Evolutionary conservation across 176 grass and related monocot species (phyloP).

Genomic region (Ensete glaucum): DNA sequence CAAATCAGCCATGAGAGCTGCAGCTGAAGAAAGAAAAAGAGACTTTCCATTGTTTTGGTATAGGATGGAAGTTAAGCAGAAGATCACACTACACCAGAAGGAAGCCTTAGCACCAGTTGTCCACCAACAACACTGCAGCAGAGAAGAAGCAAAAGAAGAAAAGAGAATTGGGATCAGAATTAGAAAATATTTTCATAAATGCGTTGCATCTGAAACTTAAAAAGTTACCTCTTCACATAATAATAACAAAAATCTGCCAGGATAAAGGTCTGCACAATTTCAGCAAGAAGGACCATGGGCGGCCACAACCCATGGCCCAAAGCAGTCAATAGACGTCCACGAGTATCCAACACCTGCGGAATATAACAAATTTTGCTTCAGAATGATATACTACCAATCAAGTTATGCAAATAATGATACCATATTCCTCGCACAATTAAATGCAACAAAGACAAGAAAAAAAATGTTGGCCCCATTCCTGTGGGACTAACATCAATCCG

Average conservation of each 20-base stretch:
- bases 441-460: too few relatives aligned
- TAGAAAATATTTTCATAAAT: not conserved
- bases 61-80: not conserved
- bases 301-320: slow-evolving; percentile 10
- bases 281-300: slow-evolving; percentile 2
- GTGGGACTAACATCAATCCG: too few relatives aligned
- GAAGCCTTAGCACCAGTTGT: slow-evolving; percentile 1
- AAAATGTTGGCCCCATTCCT: too few relatives aligned
- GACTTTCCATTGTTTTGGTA: too few relatives aligned
- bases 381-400: not conserved
- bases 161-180: not conserved
- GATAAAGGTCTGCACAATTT: slow-evolving; percentile 18
- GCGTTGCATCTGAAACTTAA: not conserved
- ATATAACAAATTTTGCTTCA: not conserved
- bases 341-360: not conserved
- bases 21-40: too few relatives aligned
- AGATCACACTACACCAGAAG: slow-evolving; percentile 1
- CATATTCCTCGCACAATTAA: not conserved
- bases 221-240: slow-evolving; percentile 13
- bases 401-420: not conserved
- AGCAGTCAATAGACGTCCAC: not conserved
- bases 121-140: slow-evolving; percentile 5
- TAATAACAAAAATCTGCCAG: slow-evolving; percentile 22
- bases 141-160: not conserved
- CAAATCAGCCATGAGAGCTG: too few relatives aligned